Evolutionary conservation across 192 early-diverging fungal genomes (phyloP), one percentile per base, ranked within the genome.

Genomic region (Rhizophagus prolifer): DNA sequence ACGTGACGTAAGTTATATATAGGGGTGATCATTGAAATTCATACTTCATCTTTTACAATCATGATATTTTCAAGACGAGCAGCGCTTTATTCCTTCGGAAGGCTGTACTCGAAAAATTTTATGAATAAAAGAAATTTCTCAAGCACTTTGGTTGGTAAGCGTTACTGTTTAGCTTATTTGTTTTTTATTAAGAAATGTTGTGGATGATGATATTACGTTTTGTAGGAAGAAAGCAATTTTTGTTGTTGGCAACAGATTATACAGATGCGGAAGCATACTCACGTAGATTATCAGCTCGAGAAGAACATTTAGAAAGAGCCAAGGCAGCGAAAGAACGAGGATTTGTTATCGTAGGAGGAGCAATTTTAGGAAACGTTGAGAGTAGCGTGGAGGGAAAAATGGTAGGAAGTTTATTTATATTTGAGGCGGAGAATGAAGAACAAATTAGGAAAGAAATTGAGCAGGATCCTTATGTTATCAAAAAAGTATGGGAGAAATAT

Each of bases 401-500:
- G 87, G 67, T 87, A 31, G 87, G 89, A 26, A 87, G 85, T 66
- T 69, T 84, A 31, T 84, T 90, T 59, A 75, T 90, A 23, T 79
- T 86, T 74, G 75, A 81, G 12, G 89, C 85, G 9, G 82, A 85
- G 12, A 81, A 80, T 12, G 69, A 74, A 14, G 80, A 87, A 50
- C 82, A 86, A 38, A 80, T 90, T n/a, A 36, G 73, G 4, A 79
- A 86, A 54, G 58, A 81, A 54, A 66, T 91, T 58, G 78, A 76
- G 14, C 72, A 72, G 50, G 90, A 91, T 66, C 84, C 83, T 21
- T 91, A 90, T 80, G 78, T 83, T 12, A 78, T 78, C 2, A 83
- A 79, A 12, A 84, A 83, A 60, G 88, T 85, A 61, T 90, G 90
- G 88, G 85, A 89, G 72, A 81, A 79, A 28, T 86, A 79, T 72